A percentile compares a stretch with the other conserved stretches of the same genome.
phyloP scores from a whole-genome alignment of 2,329 filamentous ascomycete species.

The Fusarium transvaalense region DNA sequence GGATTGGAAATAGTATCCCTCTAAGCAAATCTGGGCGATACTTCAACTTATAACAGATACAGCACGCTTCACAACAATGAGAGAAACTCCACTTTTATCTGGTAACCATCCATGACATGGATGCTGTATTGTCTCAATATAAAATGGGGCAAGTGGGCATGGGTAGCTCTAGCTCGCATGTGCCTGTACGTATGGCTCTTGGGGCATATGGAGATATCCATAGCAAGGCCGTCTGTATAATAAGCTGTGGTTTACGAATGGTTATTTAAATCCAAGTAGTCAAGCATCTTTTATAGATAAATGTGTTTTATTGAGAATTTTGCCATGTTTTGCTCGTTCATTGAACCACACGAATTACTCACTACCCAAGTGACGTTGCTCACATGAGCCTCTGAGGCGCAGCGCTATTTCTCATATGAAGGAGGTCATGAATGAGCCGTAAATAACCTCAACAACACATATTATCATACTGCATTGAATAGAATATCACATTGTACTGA shows the following conservation, averaged over 20 bases:
- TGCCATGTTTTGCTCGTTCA: too few species aligned
- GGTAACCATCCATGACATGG: too few species aligned
- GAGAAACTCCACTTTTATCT: too few species aligned
- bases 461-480: neutral
- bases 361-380: constrained; percentile 24
- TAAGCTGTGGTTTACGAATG: neutral
- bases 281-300: neutral
- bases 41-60: too few species aligned
- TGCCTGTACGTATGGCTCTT: neutral
- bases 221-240: neutral
- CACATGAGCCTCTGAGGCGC: constrained; percentile 36
- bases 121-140: too few species aligned
- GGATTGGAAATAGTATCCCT: too few species aligned
- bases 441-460: constrained; percentile 1
- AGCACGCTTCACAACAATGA: too few species aligned
- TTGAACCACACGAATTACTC: neutral
- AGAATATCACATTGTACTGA: neutral
- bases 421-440: neutral
- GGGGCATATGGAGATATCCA: neutral
- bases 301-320: too few species aligned
- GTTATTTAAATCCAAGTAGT: neutral
- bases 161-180: neutral
- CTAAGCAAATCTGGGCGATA: too few species aligned
- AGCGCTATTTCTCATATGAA: constrained; percentile 11
- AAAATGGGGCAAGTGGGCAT: neutral